Evolutionary conservation across 2,329 filamentous ascomycete species (phyloP).

Genomic region (Colletotrichum navitas): DNA sequence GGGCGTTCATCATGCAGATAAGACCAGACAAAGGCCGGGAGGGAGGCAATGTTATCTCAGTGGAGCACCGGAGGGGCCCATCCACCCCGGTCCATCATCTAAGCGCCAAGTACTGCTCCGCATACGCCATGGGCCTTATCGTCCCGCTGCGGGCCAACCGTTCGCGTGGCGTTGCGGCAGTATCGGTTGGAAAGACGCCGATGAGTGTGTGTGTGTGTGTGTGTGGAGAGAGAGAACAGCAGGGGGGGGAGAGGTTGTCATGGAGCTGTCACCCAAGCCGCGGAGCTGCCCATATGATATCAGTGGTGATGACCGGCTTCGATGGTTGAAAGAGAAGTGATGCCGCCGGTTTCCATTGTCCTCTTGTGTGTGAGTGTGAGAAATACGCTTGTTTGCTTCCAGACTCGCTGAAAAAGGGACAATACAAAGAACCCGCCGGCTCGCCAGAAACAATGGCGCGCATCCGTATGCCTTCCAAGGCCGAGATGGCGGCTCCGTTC

Average conservation of each 20-base stretch:
- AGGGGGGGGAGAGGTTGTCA: not conserved
- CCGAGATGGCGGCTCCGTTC: slow-evolving; percentile 44
- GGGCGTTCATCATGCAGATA: slow-evolving; percentile 33
- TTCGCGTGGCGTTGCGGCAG: slow-evolving; percentile 24
- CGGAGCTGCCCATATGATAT: not conserved
- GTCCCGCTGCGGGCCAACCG: not conserved
- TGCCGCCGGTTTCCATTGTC: no score
- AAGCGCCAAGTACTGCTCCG: slow-evolving; percentile 26
- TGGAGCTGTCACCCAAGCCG: not conserved
- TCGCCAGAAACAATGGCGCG: slow-evolving; percentile 19
- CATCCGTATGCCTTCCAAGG: slow-evolving; percentile 28
- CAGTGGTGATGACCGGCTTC: not conserved
- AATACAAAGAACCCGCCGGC: not conserved
- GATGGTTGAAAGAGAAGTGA: not conserved
- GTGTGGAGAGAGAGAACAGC: not conserved
- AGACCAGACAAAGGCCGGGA: slow-evolving; percentile 31
- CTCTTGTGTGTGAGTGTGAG: not conserved
- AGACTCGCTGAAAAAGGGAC: not conserved
- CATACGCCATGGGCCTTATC: slow-evolving; percentile 34
- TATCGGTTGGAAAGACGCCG: slow-evolving; percentile 43
- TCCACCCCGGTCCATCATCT: slow-evolving; percentile 17
- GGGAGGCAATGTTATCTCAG: slow-evolving; percentile 28
- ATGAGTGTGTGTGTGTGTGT: not conserved
- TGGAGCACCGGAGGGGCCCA: slow-evolving; percentile 13
- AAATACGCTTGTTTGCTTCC: not conserved